Conservation (phyloP, 202 grass and related monocot genomes). For the Zizania palustris region DNA sequence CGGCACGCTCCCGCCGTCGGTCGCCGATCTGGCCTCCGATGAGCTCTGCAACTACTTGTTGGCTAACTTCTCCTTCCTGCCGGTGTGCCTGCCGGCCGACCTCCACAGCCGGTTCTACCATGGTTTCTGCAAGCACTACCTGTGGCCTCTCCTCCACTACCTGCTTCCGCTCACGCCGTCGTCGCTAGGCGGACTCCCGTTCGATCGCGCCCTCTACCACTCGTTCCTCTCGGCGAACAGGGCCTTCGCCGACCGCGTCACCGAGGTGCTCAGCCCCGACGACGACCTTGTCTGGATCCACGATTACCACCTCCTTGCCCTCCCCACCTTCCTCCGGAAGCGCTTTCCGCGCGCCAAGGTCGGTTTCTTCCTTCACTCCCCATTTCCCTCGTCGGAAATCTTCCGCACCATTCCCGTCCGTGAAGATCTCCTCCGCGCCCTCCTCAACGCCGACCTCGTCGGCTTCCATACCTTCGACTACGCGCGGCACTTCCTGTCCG, state of each 20-base stretch:
- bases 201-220: constrained; percentile 82
- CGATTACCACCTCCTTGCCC: constrained; percentile 90
- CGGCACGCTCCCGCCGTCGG: constrained; percentile 57
- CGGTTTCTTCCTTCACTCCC: constrained; percentile 94
- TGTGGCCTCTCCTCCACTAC: constrained; percentile 98
- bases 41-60: constrained; percentile 67
- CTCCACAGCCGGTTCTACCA: constrained; percentile 89
- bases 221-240: constrained; percentile 96
- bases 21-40: constrained; percentile 50
- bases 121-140: constrained; percentile 98
- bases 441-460: constrained; percentile 92
- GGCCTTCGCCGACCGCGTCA: constrained; percentile 84
- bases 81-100: constrained; percentile 70
- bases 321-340: constrained; percentile 93
- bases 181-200: constrained; percentile 65
- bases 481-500: constrained; percentile 90
- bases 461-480: constrained; percentile 99
- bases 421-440: constrained; percentile 87
- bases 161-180: constrained; percentile 80
- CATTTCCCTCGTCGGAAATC: constrained; percentile 93
- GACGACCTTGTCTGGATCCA: constrained; percentile 97
- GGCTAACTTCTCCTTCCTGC: constrained; percentile 68
- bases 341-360: constrained; percentile 77
- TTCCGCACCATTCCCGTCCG: constrained; percentile 87
- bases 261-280: constrained; percentile 79